These are phyloP conservation scores for Arthrobotrys megalospora DNA, from an alignment of 2,329 filamentous ascomycete species.

Conservation along the genomic window DNA sequence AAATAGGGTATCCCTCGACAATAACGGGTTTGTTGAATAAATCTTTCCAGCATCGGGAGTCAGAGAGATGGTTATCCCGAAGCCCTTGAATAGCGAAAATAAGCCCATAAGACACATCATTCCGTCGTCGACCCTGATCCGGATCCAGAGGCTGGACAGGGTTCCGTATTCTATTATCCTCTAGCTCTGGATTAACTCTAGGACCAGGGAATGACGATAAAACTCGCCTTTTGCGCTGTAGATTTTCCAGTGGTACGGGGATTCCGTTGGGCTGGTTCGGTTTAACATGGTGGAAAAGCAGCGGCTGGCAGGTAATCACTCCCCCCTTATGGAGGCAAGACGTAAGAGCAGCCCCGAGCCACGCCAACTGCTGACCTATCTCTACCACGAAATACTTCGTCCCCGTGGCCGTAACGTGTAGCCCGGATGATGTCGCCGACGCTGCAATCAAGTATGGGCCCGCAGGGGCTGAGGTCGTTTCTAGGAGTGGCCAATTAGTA, in stretches of 20 bases:
- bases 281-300: constrained; percentile 52
- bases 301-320: constrained; percentile 1
- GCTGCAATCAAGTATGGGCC: no score
- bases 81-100: constrained; percentile 34
- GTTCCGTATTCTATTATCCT: no score
- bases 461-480: no score
- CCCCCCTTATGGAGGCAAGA: constrained; percentile 62
- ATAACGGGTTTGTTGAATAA: constrained; percentile 58
- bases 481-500: no score
- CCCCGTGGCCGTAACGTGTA: constrained; percentile 32
- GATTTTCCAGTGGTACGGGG: no score
- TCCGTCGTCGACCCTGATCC: no score
- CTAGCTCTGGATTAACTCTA: no score
- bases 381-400: constrained; percentile 64
- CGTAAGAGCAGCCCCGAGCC: constrained; percentile 66
- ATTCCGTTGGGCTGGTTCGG: no score
- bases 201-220: no score
- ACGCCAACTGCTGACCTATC: constrained; percentile 66
- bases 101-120: constrained; percentile 41
- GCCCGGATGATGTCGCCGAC: constrained; percentile 10
- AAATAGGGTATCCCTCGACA: constrained; percentile 59
- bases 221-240: no score
- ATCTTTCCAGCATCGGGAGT: constrained; percentile 48
- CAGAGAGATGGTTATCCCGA: background rate
- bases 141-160: no score